Conservation (phyloP, 495 filamentous ascomycete genomes). For the Darksidea phi region DNA sequence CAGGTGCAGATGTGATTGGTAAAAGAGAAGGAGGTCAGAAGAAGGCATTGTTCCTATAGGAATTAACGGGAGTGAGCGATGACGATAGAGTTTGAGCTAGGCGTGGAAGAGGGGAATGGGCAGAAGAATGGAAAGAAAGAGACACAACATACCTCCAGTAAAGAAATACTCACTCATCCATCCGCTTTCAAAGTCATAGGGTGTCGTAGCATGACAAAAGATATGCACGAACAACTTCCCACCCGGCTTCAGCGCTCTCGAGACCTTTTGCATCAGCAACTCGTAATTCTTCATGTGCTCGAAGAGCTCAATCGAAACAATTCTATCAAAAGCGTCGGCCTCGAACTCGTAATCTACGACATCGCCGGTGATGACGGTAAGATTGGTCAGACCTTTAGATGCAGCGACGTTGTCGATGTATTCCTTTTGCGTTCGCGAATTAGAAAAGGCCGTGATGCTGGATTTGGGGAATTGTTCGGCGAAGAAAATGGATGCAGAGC, state of each 20-base stretch:
- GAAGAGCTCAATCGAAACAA: constrained; percentile 65
- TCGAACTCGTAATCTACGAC: constrained; percentile 61
- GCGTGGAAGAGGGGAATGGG: background rate
- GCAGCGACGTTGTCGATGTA: constrained; percentile 59
- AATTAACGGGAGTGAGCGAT: too few species aligned
- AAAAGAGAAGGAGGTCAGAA: constrained; percentile 63
- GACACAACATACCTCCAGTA: constrained; percentile 45
- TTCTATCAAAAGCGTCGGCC: constrained; percentile 54
- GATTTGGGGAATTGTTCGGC: constrained; percentile 59
- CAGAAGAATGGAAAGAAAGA: background rate
- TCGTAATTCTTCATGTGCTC: constrained; percentile 76
- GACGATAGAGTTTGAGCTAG: background rate
- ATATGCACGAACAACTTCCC: constrained; percentile 67
- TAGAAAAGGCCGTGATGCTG: constrained; percentile 62
- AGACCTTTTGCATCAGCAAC: constrained; percentile 59
- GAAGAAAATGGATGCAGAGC: constrained; percentile 60
- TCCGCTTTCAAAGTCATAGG: constrained; percentile 67
- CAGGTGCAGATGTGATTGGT: constrained; percentile 60
- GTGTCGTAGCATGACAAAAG: constrained; percentile 59
- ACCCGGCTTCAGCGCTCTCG: constrained; percentile 53
- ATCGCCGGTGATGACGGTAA: constrained; percentile 61
- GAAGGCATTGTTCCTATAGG: constrained; percentile 60
- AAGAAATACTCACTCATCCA: constrained; percentile 73
- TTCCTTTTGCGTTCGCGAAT: constrained; percentile 62
- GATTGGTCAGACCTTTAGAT: constrained; percentile 53